Base-by-base conservation (phyloP, 768 basidiomycete species). In the Scleroderma bovista region DNA sequence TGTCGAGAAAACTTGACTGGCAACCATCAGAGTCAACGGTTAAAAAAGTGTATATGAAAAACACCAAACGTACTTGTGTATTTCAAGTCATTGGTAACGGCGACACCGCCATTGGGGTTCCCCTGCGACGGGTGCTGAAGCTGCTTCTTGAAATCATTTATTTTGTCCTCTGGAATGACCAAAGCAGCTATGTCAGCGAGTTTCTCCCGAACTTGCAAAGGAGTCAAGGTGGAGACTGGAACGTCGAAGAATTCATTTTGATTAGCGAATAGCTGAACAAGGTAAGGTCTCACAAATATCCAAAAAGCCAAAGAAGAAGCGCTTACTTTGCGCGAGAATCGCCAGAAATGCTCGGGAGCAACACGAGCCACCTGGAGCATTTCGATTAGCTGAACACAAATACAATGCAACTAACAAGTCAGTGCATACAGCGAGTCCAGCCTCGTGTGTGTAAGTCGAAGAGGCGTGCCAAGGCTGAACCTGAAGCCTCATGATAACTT, bases 1-100 rank as follows among this genome's bases (percentile, higher is more conserved):
- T 96, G 93, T 54, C 94, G 75, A 15, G 87, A 81, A 64, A 86
- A 85, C 68, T 94, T 96, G 75, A 96, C 91, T 93, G 58, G 26
- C 52, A 24, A 39, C n/a, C 11, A 17, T 38, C 12, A 31, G 17
- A 23, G 15, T 36, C 20, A 48, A 31, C 15, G 34, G 20, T 31
- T 9, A 29, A 4, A 12, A 31, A 12, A 32, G 33, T 6, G 15
- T 39, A 6, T 19, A n/a, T 44, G 56, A 26, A 17, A 11, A 10
- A 11, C 6, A 29, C 11, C 39, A 2, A 12, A 72, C 86, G 47
- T 60, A 93, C 93, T 77, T n/a, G 80, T 84, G 62, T 93, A 91
- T 69, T 95, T 96, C 53, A 96, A 71, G 56, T 89, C 88, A 52
- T 90, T 83, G 0, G 89, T 91, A 22, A 91, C 85, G 3, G 72